phyloP scores from a whole-genome alignment of 2,329 filamentous ascomycete genomes.

The Capronia epimyces region DNA sequence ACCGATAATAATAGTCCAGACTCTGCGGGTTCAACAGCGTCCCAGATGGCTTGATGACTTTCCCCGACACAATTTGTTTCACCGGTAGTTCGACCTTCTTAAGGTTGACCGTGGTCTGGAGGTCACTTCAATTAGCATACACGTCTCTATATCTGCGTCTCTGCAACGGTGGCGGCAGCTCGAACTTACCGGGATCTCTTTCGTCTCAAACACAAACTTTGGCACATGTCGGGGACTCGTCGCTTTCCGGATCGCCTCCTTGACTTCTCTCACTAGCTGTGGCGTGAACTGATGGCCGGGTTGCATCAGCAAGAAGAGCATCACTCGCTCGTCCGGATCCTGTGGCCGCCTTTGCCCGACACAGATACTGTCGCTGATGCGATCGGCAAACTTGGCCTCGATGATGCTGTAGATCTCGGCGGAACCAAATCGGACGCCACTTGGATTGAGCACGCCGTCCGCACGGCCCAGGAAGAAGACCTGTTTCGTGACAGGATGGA shows the following conservation, averaged over 20 bases:
- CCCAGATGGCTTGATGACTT: conserved; percentile 66
- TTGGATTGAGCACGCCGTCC: conserved; percentile 58
- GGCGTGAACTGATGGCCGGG: conserved; percentile 53
- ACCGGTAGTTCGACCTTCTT: conserved; percentile 83
- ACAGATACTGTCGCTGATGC: conserved; percentile 67
- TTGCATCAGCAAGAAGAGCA: conserved; percentile 57
- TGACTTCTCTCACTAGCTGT: conserved; percentile 54
- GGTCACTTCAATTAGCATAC: conserved; percentile 2
- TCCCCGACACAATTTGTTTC: conserved; percentile 76
- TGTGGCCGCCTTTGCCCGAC: conserved; percentile 66
- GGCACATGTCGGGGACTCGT: conserved; percentile 71
- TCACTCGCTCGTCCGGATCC: conserved; percentile 54
- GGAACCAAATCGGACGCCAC: conserved; percentile 83
- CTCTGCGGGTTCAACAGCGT: conserved; percentile 72
- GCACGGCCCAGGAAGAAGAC: conserved; percentile 64
- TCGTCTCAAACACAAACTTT: conserved; percentile 70
- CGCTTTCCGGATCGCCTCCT: conserved; percentile 59
- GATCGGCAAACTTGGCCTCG: conserved; percentile 51
- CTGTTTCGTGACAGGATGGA: conserved; percentile 62
- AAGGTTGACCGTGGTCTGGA: conserved; percentile 69
- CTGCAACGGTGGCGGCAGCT: too few relatives aligned
- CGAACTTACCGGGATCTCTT: conserved; percentile 63
- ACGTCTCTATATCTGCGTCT: neutral
- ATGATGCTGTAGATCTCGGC: conserved; percentile 97
- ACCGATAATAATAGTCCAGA: conserved; percentile 72